Evolutionary conservation across 148 eudicot species (phyloP), one percentile per base, ranked within the genome.

Genomic region (Beta vulgaris): DNA sequence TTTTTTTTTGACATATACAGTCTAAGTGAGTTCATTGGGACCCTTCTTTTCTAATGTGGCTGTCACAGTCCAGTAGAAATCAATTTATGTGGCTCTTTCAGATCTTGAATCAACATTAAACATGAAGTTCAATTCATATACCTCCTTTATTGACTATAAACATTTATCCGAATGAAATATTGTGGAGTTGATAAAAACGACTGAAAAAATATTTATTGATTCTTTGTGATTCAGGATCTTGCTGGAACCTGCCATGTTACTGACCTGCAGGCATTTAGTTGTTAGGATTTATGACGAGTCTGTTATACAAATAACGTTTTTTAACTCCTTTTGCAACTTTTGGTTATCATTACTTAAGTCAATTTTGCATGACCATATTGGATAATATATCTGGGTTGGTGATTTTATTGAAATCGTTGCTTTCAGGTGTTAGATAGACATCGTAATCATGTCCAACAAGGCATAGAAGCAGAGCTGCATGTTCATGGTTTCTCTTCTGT

Each of bases 401-500:
- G 39, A 68, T 72, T 26, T 64, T 31, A 18, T 26, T 35, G 13
- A 59, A 23, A 8, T 65, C 11, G 29, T 66, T 77, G 48, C 34
- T 74, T 60, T 62, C 76, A 90, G 95, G 53, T 88, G 72, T 84
- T 92, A 72, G 97, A 92, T 86, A 78, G 74, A 25, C 80, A 86
- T 84, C 81, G 87, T 40, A 92, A 92, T 79, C 93, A 90, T 82
- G 86, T 85, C 18, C 71, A 78, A 82, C 75, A 75, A 81, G 85
- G 84, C 39, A 73, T 54, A 26, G 74, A 78, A 59, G 73, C 90
- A 61, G 71, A 29, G 70, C 70, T 90, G 63, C 46, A 40, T 7
- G 34, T 85, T 44, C 83, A 82, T 77, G 97, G 97, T 36, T 85
- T 87, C 72, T 60, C 57, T 57, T 70, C 83, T 7, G 73, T 61